Percentiles rank a stretch among this genome's conserved stretches.
These are phyloP conservation scores for Plasmodium fragile DNA, from an alignment of 169 alveolate genomes.

Conservation along the genomic window DNA sequence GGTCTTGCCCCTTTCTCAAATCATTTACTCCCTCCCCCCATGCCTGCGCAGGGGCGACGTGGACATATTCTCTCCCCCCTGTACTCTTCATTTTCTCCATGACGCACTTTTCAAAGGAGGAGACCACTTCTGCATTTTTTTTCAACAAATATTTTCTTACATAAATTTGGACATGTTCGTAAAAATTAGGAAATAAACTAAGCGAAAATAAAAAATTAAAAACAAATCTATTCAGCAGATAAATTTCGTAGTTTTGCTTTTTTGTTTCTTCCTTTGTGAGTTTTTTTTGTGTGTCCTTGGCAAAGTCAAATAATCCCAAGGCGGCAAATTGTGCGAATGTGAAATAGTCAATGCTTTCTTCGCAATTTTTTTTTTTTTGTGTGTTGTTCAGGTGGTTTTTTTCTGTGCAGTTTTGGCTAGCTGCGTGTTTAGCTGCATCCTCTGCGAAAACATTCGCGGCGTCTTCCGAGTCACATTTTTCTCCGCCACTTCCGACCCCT, in stretches of 20 bases:
- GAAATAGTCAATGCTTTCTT: constrained; percentile 5
- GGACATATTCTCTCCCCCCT: neutral
- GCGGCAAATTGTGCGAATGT: constrained; percentile 16
- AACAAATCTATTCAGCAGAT: constrained; percentile 31
- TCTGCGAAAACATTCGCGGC: neutral
- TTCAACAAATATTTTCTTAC: constrained; percentile 51
- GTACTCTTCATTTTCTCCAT: constrained; percentile 14
- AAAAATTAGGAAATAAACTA: constrained; percentile 44
- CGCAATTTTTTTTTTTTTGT: neutral
- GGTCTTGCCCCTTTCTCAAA: neutral
- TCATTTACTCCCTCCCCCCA: neutral
- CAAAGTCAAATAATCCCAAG: constrained; percentile 33
- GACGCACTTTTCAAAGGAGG: constrained; percentile 25
- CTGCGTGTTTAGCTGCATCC: neutral
- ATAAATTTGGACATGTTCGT: constrained; percentile 40
- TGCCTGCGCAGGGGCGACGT: constrained; percentile 2
- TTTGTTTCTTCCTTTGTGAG: constrained; percentile 5
- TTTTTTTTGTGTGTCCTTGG: constrained; percentile 13
- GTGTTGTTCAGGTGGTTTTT: neutral
- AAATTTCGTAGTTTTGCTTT: constrained; percentile 22
- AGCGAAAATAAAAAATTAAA: constrained; percentile 30
- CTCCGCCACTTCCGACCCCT: neutral
- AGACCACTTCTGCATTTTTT: constrained; percentile 4
- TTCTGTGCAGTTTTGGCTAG: constrained; percentile 1
- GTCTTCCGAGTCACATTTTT: neutral